Base-by-base conservation (phyloP, 352 stramenopile genomes). In the Globisporangium uncinulatum region DNA sequence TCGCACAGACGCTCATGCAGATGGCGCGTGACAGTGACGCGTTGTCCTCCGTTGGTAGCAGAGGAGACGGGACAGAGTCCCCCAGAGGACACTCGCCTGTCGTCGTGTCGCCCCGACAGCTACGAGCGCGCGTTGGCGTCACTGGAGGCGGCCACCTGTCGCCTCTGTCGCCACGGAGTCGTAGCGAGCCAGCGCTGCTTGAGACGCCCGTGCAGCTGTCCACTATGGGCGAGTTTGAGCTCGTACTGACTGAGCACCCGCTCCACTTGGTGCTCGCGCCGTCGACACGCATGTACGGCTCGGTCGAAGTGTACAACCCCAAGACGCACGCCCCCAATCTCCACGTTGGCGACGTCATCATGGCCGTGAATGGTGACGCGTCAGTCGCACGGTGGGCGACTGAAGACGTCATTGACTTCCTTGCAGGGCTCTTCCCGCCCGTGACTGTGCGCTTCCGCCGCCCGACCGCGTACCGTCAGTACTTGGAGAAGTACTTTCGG, bases 201-300 rank as follows among this genome's bases (percentile, higher is more conserved):
- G 36, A 10, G 1, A 7, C 6, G 34, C 34, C 34, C 7, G 53
- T 46, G 15, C 42, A 65, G 13, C 51, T 89, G 37, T 83, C 74
- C 1, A 49, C 67, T 6, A 70, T 83, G 53, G 82, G 82, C 24
- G 82, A 89, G 54, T 86, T 84, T 48, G 71, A 67, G 14, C 56
- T 79, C 39, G 85, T 70, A 34, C 79, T 92, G 37, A 61, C 74
- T 9, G 62, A 78, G n/a, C 70, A 65, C 9, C 79, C 82, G 3
- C 57, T 89, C 14, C 66, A 69, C 39, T 57, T 92, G 29, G 57
- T 62, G 53, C 57, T 92, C 14, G 77, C 77, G 9, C 75, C 82
- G 45, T 87, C 77, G 6, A 92, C 82, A 9, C 71, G 82, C n/a
- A 59, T 86, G 14, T 92, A 92, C 55, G 82, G 77, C 6, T 84